A percentile compares a stretch with the other conserved stretches of the same genome.
Conservation (phyloP, 495 filamentous ascomycete species). For the Thermothielavioides terrestris region DNA sequence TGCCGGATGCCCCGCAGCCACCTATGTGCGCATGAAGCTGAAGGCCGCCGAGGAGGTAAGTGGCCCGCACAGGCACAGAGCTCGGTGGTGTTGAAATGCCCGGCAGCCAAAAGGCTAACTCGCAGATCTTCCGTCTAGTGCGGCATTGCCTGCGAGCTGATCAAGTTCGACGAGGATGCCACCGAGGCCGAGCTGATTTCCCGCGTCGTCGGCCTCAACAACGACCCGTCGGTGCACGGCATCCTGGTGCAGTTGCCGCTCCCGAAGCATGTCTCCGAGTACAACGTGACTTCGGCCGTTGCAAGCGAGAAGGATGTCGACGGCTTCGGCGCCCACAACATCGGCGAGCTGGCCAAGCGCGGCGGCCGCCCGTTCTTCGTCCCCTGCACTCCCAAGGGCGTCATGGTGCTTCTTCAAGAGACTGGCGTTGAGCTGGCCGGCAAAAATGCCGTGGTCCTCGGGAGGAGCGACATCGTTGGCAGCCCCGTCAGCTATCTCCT, state of each 20-base stretch:
- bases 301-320: conserved; percentile 95
- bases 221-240: conserved; percentile 79
- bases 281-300: conserved; percentile 80
- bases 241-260: conserved; percentile 91
- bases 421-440: conserved; percentile 74
- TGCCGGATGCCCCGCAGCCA: conserved; percentile 46
- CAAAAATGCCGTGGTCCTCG: conserved; percentile 91
- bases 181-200: conserved; percentile 80
- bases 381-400: conserved; percentile 93
- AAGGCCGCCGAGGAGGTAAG: conserved; percentile 89
- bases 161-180: conserved; percentile 72
- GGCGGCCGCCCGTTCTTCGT: conserved; percentile 79
- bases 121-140: conserved; percentile 43
- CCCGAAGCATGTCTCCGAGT: conserved; percentile 81
- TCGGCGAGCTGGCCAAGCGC: conserved; percentile 91
- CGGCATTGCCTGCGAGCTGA: conserved; percentile 77
- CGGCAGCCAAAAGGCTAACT: neutral
- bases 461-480: conserved; percentile 93
- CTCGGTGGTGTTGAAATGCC: neutral
- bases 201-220: conserved; percentile 71
- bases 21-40: conserved; percentile 99
- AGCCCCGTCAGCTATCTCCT: conserved; percentile 92
- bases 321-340: conserved; percentile 87
- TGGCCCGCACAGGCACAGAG: neutral
- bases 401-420: conserved; percentile 84